These are phyloP conservation scores for Rosellinia necatrix DNA, from an alignment of 2,329 filamentous ascomycete species.

Conservation along the genomic window DNA sequence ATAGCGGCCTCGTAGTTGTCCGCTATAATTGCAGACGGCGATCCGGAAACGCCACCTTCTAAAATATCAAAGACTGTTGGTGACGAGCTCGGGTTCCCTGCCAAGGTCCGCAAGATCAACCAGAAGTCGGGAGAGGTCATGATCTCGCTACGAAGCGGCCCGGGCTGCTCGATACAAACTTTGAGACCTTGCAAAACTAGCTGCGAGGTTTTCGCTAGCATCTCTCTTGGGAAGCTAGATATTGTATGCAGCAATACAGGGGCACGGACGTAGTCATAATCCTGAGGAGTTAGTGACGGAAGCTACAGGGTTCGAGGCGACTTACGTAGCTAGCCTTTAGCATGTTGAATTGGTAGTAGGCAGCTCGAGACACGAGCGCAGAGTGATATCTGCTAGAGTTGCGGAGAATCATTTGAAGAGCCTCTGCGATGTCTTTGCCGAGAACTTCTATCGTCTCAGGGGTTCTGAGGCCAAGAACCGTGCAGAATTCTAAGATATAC, in stretches of 20 bases:
- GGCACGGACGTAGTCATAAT: conserved; percentile 88
- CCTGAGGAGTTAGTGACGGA: conserved; percentile 54
- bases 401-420: conserved; percentile 79
- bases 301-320: conserved; percentile 22
- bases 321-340: conserved; percentile 84
- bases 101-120: conserved; percentile 81
- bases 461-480: conserved; percentile 78
- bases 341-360: conserved; percentile 84
- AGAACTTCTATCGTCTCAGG: conserved; percentile 71
- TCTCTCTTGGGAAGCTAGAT: conserved; percentile 80
- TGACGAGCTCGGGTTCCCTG: conserved; percentile 70
- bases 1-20: conserved; percentile 95
- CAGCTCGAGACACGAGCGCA: conserved; percentile 79
- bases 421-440: conserved; percentile 79
- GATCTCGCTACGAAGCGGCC: conserved; percentile 83
- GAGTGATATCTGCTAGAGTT: conserved; percentile 80
- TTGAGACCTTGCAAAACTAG: conserved; percentile 79
- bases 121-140: conserved; percentile 98
- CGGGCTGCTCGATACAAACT: conserved; percentile 77
- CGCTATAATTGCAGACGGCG: conserved; percentile 83
- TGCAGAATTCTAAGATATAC: conserved; percentile 90
- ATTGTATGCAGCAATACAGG: conserved; percentile 91
- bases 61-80: conserved; percentile 85
- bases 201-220: conserved; percentile 74
- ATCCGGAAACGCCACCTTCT: conserved; percentile 73